These are phyloP conservation scores for Maudiozyma saulgeensis DNA, from an alignment of 805 yeast genomes.

Conservation along the genomic window DNA sequence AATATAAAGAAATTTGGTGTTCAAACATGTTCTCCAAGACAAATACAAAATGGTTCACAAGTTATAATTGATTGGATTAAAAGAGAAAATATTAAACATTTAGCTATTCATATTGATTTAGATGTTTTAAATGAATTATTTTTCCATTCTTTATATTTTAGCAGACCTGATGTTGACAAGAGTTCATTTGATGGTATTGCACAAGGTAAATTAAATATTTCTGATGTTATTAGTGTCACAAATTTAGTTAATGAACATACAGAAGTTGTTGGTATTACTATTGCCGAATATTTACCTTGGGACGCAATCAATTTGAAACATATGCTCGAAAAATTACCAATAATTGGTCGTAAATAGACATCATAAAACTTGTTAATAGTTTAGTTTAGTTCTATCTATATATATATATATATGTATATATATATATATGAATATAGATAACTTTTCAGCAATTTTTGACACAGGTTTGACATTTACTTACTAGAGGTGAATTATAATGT, in stretches of 20 bases:
- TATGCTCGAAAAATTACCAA: not conserved
- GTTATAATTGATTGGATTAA: not conserved
- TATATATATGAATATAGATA: too few species aligned
- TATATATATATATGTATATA: too few species aligned
- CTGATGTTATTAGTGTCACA: not conserved
- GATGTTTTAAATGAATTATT: not conserved
- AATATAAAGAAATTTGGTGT: not conserved
- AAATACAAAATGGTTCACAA: not conserved
- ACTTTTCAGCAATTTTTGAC: not conserved
- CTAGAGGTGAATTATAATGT: too few species aligned
- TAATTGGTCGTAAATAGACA: not conserved
- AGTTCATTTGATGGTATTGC: constrained; percentile 1
- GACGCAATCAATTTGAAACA: not conserved
- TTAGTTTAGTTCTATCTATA: too few species aligned
- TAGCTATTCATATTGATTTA: not conserved
- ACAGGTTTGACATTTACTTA: not conserved
- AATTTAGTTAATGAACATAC: not conserved
- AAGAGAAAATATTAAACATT: not conserved
- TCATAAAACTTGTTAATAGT: not conserved
- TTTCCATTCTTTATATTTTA: constrained; percentile 1
- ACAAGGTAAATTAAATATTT: not conserved
- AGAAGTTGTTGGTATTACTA: not conserved
- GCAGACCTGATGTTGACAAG: not conserved
- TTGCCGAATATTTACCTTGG: constrained; percentile 1
- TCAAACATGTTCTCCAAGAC: not conserved